A percentile compares a stretch with the other conserved stretches of the same genome.
Conservation (phyloP, 305 asterid genomes). For the Fraxinus sp. region DNA sequence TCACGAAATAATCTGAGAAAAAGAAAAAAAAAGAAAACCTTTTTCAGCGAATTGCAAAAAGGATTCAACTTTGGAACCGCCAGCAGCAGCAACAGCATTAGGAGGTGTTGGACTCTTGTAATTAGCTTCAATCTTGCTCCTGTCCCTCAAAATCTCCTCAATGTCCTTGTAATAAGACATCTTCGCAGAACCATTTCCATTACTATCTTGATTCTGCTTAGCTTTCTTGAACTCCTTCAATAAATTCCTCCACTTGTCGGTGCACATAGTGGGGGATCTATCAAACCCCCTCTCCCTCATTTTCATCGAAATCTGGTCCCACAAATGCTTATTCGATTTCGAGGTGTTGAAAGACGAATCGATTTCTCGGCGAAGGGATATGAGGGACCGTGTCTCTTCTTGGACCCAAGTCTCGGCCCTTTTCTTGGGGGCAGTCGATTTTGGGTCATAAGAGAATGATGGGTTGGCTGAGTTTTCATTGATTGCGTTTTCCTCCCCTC, state of each 20-base stretch:
- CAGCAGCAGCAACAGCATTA: conserved; percentile 15
- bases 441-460: conserved; percentile 35
- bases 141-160: conserved; percentile 69
- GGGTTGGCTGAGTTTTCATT: conserved; percentile 36
- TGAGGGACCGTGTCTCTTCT: conserved; percentile 72
- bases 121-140: conserved; percentile 47
- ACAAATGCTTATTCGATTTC: conserved; percentile 81
- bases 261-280: conserved; percentile 91
- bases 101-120: conserved; percentile 40
- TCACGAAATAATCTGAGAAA: neutral
- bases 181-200: conserved; percentile 50
- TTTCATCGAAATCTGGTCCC: conserved; percentile 85
- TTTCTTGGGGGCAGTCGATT: conserved; percentile 51
- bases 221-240: conserved; percentile 68
- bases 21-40: conserved; percentile 30
- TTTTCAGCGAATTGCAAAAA: conserved; percentile 70
- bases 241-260: conserved; percentile 87
- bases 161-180: conserved; percentile 66
- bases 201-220: conserved; percentile 39
- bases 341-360: conserved; percentile 80
- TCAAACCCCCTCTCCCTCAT: conserved; percentile 96
- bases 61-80: conserved; percentile 52
- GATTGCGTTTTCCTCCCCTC: conserved; percentile 20
- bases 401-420: conserved; percentile 95
- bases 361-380: conserved; percentile 66